phyloP scores from a whole-genome alignment of 2,329 filamentous ascomycete genomes.

The Colletotrichum ledebouriae region DNA sequence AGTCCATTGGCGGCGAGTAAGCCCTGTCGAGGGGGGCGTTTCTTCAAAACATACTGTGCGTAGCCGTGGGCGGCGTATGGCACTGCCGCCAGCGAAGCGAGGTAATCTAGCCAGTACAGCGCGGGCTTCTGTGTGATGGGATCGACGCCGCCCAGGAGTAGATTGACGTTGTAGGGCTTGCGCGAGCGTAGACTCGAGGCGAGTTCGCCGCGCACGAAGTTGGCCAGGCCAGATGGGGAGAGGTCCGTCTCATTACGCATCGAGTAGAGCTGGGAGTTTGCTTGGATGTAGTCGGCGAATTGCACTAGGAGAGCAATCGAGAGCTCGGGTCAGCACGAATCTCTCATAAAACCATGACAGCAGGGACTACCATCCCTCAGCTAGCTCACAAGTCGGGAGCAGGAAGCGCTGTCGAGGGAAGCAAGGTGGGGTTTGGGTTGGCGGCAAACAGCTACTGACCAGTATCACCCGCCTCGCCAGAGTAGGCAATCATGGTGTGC shows the following conservation, averaged over 20 bases:
- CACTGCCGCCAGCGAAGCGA: conserved; percentile 87
- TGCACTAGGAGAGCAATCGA: conserved; percentile 73
- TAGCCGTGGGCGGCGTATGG: conserved; percentile 98
- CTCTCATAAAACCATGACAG: conserved; percentile 2
- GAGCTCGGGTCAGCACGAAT: conserved; percentile 42
- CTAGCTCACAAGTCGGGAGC: neutral
- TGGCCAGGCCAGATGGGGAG: conserved; percentile 87
- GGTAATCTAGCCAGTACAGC: conserved; percentile 97
- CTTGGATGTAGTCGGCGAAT: conserved; percentile 99
- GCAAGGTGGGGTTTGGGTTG: conserved; percentile 11
- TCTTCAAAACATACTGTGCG: conserved; percentile 78
- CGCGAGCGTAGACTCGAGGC: conserved; percentile 90
- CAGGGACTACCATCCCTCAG: neutral
- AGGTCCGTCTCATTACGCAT: conserved; percentile 98
- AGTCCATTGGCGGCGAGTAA: conserved; percentile 40
- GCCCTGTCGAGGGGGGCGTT: conserved; percentile 33
- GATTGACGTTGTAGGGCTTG: conserved; percentile 96
- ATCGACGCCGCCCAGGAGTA: conserved; percentile 94
- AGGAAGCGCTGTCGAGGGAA: neutral
- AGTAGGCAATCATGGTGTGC: conserved; percentile 94
- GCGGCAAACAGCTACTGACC: conserved; percentile 63
- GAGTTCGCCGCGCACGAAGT: conserved; percentile 94
- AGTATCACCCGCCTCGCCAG: conserved; percentile 95
- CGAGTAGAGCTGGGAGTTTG: conserved; percentile 96
- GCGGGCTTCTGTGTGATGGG: conserved; percentile 91